phyloP scores from a whole-genome alignment of 176 grass and related monocot species.

The Thinopyrum elongatum region DNA sequence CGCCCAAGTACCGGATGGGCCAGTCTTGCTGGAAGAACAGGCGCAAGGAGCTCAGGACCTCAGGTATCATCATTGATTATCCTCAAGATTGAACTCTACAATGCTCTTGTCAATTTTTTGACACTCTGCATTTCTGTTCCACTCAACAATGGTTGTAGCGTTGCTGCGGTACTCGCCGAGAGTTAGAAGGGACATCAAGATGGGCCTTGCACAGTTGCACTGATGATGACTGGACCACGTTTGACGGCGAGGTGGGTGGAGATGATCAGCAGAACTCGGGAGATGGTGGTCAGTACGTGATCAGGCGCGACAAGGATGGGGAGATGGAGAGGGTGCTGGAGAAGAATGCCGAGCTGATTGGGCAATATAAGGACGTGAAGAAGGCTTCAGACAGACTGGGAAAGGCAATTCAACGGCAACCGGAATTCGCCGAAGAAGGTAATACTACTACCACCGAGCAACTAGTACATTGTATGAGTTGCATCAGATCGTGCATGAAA shows the following conservation, averaged over 20 bases:
- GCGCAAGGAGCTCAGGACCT: constrained; percentile 42
- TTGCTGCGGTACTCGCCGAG: not conserved
- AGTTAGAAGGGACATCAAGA: constrained; percentile 2
- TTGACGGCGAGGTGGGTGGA: too few relatives aligned
- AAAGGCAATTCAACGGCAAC: constrained; percentile 59
- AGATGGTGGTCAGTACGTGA: constrained; percentile 46
- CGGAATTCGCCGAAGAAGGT: constrained; percentile 37
- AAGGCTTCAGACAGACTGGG: constrained; percentile 84
- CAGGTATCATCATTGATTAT: constrained; percentile 26
- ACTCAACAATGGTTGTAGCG: constrained; percentile 28
- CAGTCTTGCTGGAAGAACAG: constrained; percentile 94
- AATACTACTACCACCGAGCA: not conserved
- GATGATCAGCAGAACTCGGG: too few relatives aligned
- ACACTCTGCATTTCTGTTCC: not conserved
- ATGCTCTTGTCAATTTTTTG: not conserved
- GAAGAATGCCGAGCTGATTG: constrained; percentile 79
- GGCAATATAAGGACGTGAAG: constrained; percentile 74
- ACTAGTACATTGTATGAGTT: not conserved
- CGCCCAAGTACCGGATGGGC: constrained; percentile 77
- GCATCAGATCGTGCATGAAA: not conserved
- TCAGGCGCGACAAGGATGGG: constrained; percentile 36
- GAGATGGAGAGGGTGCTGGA: constrained; percentile 87
- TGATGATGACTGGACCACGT: constrained; percentile 5
- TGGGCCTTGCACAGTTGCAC: constrained; percentile 13
- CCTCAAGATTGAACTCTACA: not conserved